Conservation (phyloP, 129 eudicot species). For the Flaveria brownii region DNA sequence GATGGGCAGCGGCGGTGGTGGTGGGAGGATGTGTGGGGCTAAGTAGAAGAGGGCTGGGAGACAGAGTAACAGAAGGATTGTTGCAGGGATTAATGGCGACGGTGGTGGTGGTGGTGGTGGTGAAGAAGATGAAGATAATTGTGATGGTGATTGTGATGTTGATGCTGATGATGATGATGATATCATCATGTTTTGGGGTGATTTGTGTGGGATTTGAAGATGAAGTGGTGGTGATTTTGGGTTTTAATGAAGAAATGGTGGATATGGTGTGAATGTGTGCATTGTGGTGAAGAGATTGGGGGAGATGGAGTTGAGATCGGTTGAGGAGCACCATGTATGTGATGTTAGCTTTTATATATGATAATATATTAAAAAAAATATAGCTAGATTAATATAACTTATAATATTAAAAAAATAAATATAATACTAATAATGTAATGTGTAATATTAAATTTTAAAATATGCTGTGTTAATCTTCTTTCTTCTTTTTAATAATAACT, state of each 20-base stretch:
- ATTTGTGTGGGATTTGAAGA: too few relatives aligned
- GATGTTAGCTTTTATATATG: too few relatives aligned
- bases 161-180: conserved; percentile 4
- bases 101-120: conserved; percentile 17
- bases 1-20: conserved; percentile 50
- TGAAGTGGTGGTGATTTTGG: not conserved
- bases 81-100: conserved; percentile 46
- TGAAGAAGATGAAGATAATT: not conserved
- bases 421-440: too few relatives aligned
- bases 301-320: conserved; percentile 20
- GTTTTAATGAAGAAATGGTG: not conserved
- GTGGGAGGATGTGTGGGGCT: conserved; percentile 67
- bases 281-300: conserved; percentile 1
- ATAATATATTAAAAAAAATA: too few relatives aligned
- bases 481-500: too few relatives aligned
- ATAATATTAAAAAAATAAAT: too few relatives aligned
- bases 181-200: not conserved
- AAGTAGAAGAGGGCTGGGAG: conserved; percentile 51
- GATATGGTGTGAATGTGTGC: conserved; percentile 17
- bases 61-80: conserved; percentile 47
- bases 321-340: conserved; percentile 4
- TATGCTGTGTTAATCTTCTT: too few relatives aligned
- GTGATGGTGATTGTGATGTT: not conserved
- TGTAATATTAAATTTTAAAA: too few relatives aligned
- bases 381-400: too few relatives aligned